These are phyloP conservation scores for Fusarium multiceps DNA, from an alignment of 2,329 filamentous ascomycete genomes.

Conservation along the genomic window DNA sequence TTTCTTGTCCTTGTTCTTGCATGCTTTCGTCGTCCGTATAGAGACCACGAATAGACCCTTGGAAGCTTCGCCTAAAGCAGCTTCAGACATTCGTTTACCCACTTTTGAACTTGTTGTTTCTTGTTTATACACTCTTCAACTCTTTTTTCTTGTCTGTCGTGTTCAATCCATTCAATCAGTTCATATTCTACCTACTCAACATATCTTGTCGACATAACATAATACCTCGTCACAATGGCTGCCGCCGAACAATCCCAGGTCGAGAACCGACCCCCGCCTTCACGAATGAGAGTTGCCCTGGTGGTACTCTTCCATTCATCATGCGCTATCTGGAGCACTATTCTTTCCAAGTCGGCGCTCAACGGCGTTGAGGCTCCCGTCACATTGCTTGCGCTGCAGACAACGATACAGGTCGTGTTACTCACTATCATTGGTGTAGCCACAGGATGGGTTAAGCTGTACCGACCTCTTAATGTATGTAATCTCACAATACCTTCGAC, in stretches of 20 bases:
- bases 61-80: conserved; percentile 25
- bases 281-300: conserved; percentile 38
- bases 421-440: conserved; percentile 40
- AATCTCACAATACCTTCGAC: background rate
- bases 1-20: conserved; percentile 23
- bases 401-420: conserved; percentile 40
- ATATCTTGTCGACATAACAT: conserved; percentile 13
- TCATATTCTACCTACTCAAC: background rate
- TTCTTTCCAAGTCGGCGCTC: conserved; percentile 44
- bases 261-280: conserved; percentile 33
- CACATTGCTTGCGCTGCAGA: conserved; percentile 44
- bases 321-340: conserved; percentile 45
- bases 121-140: conserved; percentile 7
- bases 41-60: conserved; percentile 25
- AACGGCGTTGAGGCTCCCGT: conserved; percentile 45
- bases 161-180: background rate
- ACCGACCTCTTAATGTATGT: conserved; percentile 38
- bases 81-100: conserved; percentile 37
- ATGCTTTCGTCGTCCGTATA: conserved; percentile 23
- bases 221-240: conserved; percentile 33
- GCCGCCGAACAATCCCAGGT: conserved; percentile 31
- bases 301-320: conserved; percentile 45
- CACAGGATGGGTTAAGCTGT: conserved; percentile 44
- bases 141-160: background rate
- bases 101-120: conserved; percentile 5